A percentile compares a stretch with the other conserved stretches of the same genome.
phyloP scores from a whole-genome alignment of 2,329 filamentous ascomycete species.

The Fusarium praegraminearum region DNA sequence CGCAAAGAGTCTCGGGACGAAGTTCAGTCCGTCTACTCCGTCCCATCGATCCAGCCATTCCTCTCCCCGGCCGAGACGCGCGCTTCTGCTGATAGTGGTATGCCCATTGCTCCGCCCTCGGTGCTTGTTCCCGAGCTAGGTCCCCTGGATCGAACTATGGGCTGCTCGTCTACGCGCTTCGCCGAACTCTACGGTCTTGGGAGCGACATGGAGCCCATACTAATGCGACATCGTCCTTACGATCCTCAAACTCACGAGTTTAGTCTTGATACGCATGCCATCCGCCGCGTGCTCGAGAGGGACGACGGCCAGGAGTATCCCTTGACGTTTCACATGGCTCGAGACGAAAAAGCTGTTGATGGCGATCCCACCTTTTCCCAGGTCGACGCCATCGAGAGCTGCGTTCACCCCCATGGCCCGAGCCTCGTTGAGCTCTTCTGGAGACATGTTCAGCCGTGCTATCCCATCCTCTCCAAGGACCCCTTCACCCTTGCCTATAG shows the following conservation, averaged over 20 bases:
- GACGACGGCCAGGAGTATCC: slow-evolving; percentile 53
- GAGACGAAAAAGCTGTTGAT: slow-evolving; percentile 49
- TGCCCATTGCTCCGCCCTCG: slow-evolving; percentile 28
- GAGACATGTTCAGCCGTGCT: slow-evolving; percentile 65
- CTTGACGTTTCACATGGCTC: slow-evolving; percentile 51
- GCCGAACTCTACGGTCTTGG: slow-evolving; percentile 51
- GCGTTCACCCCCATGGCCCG: slow-evolving; percentile 69
- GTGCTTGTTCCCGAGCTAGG: slow-evolving; percentile 35
- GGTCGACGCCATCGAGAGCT: slow-evolving; percentile 64
- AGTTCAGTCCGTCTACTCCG: slow-evolving; percentile 39
- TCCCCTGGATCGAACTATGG: slow-evolving; percentile 43
- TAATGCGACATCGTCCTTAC: slow-evolving; percentile 61
- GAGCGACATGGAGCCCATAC: slow-evolving; percentile 52
- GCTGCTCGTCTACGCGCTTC: slow-evolving; percentile 45
- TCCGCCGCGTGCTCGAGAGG: slow-evolving; percentile 66
- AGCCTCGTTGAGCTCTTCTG: slow-evolving; percentile 73
- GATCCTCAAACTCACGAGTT: slow-evolving; percentile 57
- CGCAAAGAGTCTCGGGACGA: slow-evolving; percentile 46
- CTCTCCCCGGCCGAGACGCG: slow-evolving; percentile 46
- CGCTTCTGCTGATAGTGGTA: slow-evolving; percentile 43
- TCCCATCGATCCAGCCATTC: slow-evolving; percentile 43
- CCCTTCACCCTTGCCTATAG: slow-evolving; percentile 66
- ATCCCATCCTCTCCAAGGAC: slow-evolving; percentile 66
- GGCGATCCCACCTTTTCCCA: slow-evolving; percentile 43
- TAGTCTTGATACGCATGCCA: slow-evolving; percentile 71